These are phyloP conservation scores for Neurospora sp. DNA, from an alignment of 495 filamentous ascomycete species.

Conservation along the genomic window DNA sequence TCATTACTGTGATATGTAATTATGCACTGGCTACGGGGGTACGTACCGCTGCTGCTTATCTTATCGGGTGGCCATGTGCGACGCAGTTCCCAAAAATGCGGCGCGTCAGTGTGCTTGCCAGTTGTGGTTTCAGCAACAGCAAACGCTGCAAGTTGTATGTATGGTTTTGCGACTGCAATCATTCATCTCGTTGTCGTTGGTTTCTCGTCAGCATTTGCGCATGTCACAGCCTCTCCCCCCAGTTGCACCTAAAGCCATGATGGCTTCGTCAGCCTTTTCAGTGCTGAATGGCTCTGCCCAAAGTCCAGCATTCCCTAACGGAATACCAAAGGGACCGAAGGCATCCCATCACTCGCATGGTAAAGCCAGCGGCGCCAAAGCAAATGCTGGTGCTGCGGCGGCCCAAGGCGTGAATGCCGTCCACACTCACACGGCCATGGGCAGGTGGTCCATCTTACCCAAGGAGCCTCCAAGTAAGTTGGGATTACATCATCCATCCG, in stretches of 20 bases:
- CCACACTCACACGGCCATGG: conserved; percentile 61
- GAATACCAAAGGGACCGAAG: background rate
- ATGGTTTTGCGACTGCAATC: background rate
- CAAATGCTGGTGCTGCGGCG: background rate
- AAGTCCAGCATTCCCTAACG: background rate
- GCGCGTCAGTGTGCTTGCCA: background rate
- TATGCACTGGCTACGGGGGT: background rate
- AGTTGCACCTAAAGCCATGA: background rate
- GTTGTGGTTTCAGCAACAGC: background rate
- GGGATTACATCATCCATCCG: background rate
- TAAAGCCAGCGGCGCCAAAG: conserved; percentile 8
- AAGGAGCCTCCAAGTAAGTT: conserved; percentile 53
- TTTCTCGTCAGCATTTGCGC: background rate
- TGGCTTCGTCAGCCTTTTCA: background rate
- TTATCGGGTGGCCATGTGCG: background rate
- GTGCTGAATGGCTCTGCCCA: background rate
- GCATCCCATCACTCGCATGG: background rate
- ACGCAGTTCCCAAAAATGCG: background rate
- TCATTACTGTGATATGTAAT: background rate
- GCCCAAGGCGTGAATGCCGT: conserved; percentile 5
- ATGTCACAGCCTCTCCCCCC: background rate
- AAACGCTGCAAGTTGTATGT: background rate
- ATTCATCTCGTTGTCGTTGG: background rate
- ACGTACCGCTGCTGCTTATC: background rate
- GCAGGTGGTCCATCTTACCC: conserved; percentile 69